Conservation (phyloP, 805 yeast species). For the Sungouiozyma intestinalis region DNA sequence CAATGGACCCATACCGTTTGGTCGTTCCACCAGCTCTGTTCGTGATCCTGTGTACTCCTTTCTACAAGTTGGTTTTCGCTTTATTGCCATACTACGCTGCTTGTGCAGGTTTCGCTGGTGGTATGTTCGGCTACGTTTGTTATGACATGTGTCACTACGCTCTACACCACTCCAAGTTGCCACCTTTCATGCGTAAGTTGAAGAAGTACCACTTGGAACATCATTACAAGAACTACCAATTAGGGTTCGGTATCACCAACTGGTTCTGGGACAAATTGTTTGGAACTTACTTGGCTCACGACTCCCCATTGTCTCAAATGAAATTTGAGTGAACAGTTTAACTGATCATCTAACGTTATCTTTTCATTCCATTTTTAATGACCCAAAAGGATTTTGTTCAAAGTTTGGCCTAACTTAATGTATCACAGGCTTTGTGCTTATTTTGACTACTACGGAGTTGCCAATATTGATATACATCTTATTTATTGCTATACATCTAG, state of each 20-base stretch:
- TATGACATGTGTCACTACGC: slow-evolving; percentile 94
- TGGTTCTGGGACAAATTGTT: slow-evolving; percentile 91
- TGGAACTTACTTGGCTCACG: slow-evolving; percentile 57
- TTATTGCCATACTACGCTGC: slow-evolving; percentile 76
- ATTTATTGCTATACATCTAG: background rate
- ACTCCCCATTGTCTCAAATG: slow-evolving; percentile 28
- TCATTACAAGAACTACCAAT: slow-evolving; percentile 92
- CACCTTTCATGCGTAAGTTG: slow-evolving; percentile 61
- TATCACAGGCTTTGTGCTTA: too few species aligned
- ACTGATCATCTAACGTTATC: background rate
- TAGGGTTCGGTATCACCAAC: slow-evolving; percentile 94
- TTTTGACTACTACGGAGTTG: too few species aligned
- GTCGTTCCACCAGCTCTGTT: slow-evolving; percentile 96
- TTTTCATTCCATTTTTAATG: background rate
- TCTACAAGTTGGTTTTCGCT: slow-evolving; percentile 66
- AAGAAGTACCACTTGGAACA: slow-evolving; percentile 93
- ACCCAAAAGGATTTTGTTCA: background rate
- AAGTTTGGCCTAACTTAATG: too few species aligned
- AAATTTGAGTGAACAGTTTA: slow-evolving; percentile 20
- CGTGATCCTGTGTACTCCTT: slow-evolving; percentile 60
- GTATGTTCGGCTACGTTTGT: slow-evolving; percentile 82
- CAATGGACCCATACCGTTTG: slow-evolving; percentile 88
- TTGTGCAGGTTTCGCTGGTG: slow-evolving; percentile 91
- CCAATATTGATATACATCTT: too few species aligned
- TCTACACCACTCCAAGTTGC: slow-evolving; percentile 80